These are phyloP conservation scores for Besnoitia besnoiti DNA, from an alignment of 169 alveolate genomes.

Conservation along the genomic window DNA sequence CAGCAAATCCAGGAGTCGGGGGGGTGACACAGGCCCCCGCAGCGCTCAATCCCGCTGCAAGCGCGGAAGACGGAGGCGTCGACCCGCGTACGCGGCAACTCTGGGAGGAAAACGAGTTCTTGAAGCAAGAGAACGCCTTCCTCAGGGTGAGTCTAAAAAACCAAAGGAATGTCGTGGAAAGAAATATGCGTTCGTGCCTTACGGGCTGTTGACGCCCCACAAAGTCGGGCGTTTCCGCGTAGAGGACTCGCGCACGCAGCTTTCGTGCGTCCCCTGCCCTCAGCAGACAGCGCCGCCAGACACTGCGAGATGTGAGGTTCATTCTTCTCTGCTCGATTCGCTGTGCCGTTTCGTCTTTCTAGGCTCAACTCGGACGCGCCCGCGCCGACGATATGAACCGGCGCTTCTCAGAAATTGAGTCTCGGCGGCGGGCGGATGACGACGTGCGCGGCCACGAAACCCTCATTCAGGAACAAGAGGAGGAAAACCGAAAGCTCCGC, in stretches of 20 bases:
- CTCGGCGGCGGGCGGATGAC: not conserved
- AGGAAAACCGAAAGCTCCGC: conserved; percentile 24
- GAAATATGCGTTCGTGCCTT: too few relatives aligned
- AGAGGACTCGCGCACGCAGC: too few relatives aligned
- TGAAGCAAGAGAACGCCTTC: not conserved
- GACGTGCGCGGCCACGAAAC: not conserved
- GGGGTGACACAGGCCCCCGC: not conserved
- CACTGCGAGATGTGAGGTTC: too few relatives aligned
- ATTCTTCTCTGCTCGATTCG: not conserved
- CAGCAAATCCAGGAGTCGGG: not conserved
- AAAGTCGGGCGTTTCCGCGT: too few relatives aligned
- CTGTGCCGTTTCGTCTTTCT: not conserved
- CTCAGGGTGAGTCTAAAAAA: not conserved
- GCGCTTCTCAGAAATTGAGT: not conserved
- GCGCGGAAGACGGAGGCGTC: not conserved
- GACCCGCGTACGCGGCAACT: not conserved
- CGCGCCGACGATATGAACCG: not conserved
- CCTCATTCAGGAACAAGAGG: not conserved
- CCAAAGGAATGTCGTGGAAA: too few relatives aligned
- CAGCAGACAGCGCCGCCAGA: too few relatives aligned
- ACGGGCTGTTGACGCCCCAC: too few relatives aligned
- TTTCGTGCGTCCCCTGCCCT: too few relatives aligned
- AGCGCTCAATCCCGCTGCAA: not conserved
- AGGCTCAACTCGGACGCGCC: conserved; percentile 7
- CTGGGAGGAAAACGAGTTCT: not conserved